Conservation (phyloP, 2,329 filamentous ascomycete species). For the Monilinia laxa region DNA sequence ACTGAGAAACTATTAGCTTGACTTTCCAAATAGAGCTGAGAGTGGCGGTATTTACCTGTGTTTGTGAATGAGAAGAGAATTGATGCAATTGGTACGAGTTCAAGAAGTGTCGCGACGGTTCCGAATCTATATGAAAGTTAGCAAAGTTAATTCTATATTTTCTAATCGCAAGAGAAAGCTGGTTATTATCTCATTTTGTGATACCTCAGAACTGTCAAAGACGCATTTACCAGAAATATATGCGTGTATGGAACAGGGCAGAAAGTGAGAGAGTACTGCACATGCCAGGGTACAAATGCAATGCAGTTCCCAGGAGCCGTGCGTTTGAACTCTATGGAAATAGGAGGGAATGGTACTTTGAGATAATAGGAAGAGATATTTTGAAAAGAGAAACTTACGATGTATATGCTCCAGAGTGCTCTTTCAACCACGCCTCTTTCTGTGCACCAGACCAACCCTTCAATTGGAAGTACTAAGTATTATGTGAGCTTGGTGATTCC, state of each 20-base stretch:
- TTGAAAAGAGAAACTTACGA: slow-evolving; percentile 55
- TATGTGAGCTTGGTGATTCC: slow-evolving; percentile 21
- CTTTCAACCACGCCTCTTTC: slow-evolving; percentile 66
- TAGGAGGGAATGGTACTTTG: not conserved
- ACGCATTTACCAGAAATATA: not conserved
- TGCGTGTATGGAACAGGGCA: not conserved
- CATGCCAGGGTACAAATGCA: slow-evolving; percentile 3
- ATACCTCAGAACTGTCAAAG: slow-evolving; percentile 18
- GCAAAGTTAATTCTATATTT: not conserved
- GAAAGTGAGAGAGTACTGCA: not conserved
- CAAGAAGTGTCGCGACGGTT: slow-evolving; percentile 71
- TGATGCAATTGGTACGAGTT: slow-evolving; percentile 79
- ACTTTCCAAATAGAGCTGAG: not conserved
- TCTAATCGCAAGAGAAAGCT: not conserved
- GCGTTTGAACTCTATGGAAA: not conserved
- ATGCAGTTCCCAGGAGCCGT: slow-evolving; percentile 2
- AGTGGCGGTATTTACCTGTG: slow-evolving; percentile 51
- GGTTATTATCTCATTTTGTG: slow-evolving; percentile 4
- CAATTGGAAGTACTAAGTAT: slow-evolving; percentile 78
- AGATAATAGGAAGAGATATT: not conserved
- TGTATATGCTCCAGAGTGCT: slow-evolving; percentile 74
- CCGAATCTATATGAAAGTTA: slow-evolving; percentile 61
- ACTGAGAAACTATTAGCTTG: slow-evolving; percentile 50
- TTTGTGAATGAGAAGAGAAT: slow-evolving; percentile 90
- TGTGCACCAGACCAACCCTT: slow-evolving; percentile 74